Evolutionary conservation across 2,329 filamentous ascomycete species (phyloP).

Genomic region (Tolypocladium paradoxum): DNA sequence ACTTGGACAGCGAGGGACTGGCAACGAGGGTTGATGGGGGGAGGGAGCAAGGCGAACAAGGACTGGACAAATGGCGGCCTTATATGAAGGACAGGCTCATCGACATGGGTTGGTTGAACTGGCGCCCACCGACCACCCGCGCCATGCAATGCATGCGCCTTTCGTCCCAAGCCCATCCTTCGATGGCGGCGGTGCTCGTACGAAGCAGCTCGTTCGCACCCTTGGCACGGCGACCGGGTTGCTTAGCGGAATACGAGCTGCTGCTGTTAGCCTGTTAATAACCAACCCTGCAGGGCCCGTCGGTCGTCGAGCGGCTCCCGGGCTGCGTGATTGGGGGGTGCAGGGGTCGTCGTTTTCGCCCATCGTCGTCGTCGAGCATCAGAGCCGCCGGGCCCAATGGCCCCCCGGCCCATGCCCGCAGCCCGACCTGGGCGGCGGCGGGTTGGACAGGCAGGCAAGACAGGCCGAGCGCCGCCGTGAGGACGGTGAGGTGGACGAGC

Average conservation of each 20-base stretch:
- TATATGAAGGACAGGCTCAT: not conserved
- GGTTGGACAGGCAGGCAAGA: no score
- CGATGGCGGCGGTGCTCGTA: not conserved
- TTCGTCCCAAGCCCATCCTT: not conserved
- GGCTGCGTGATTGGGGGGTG: not conserved
- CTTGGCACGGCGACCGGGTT: not conserved
- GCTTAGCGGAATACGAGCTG: not conserved
- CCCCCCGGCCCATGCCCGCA: no score
- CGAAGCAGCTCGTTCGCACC: not conserved
- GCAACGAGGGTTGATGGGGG: not conserved
- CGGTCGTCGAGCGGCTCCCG: not conserved
- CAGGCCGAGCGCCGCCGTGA: no score
- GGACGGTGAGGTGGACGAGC: no score
- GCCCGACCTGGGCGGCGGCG: no score
- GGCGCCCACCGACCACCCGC: not conserved
- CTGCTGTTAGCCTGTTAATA: not conserved
- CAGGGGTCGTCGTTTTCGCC: not conserved
- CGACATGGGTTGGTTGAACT: not conserved
- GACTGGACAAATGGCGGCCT: not conserved
- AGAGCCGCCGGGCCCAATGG: not conserved
- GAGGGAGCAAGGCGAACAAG: not conserved
- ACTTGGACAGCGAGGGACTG: not conserved
- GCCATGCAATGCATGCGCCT: not conserved
- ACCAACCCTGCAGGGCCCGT: not conserved
- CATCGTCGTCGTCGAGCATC: not conserved